Evolutionary conservation across 495 filamentous ascomycete species (phyloP).

Genomic region (Peziza echinospora): DNA sequence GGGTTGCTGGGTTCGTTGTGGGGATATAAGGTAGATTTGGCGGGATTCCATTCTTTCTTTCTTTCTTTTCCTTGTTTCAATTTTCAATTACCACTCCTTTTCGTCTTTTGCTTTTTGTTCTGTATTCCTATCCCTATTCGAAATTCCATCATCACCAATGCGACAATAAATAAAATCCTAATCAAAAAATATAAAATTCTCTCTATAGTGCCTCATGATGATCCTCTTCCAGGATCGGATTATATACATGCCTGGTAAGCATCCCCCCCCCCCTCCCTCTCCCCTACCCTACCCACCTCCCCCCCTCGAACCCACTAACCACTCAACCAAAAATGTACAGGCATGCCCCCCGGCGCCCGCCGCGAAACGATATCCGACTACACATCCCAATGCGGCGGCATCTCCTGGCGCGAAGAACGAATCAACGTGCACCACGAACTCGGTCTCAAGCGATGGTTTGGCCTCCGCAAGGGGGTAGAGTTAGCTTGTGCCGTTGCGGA

Average conservation of each 20-base stretch:
- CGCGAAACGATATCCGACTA: slow-evolving; percentile 41
- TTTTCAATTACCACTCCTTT: no score
- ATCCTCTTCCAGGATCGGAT: slow-evolving; percentile 66
- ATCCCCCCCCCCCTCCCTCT: background rate
- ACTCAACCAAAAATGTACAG: background rate
- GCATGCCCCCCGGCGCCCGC: slow-evolving; percentile 21
- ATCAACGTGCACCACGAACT: no score
- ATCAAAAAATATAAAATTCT: background rate
- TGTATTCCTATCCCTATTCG: background rate
- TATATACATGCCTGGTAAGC: slow-evolving; percentile 48
- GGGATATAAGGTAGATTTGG: slow-evolving; percentile 39
- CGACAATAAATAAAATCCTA: background rate
- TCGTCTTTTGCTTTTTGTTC: no score
- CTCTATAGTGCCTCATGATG: slow-evolving; percentile 46
- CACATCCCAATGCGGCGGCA: slow-evolving; percentile 30
- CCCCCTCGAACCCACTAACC: no score
- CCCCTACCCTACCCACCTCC: no score
- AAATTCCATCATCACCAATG: background rate
- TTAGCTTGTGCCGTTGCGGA: slow-evolving; percentile 22
- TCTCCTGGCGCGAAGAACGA: slow-evolving; percentile 35
- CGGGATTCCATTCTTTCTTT: no score
- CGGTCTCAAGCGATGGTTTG: background rate
- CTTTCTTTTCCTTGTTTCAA: no score
- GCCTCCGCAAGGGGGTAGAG: slow-evolving; percentile 14
- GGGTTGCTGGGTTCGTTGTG: slow-evolving; percentile 46